A percentile compares a stretch with the other conserved stretches of the same genome.
Conservation (phyloP, 2,329 filamentous ascomycete species). For the Fusarium anthophilum region DNA sequence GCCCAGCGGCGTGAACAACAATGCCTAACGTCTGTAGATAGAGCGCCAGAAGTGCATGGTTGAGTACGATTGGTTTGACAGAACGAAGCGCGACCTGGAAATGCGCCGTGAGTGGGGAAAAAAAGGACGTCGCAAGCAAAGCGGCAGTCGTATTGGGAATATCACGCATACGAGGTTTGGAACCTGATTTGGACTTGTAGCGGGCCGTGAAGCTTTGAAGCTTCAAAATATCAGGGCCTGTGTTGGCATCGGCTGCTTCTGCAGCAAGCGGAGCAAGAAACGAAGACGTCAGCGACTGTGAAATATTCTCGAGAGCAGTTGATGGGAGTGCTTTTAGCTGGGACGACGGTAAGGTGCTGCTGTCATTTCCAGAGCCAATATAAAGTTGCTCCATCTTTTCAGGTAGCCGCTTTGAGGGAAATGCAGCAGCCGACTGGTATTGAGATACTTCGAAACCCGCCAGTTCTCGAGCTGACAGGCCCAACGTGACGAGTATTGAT, state of each 20-base stretch:
- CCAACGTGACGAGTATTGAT: conserved; percentile 82
- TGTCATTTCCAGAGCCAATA: conserved; percentile 47
- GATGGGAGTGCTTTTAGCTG: conserved; percentile 61
- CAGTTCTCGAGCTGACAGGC: conserved; percentile 83
- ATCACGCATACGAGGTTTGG: conserved; percentile 58
- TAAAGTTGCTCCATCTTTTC: conserved; percentile 79
- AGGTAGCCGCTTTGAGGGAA: conserved; percentile 85
- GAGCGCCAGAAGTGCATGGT: conserved; percentile 78
- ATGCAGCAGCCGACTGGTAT: conserved; percentile 62
- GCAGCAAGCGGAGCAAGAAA: conserved; percentile 87
- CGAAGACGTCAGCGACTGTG: conserved; percentile 71
- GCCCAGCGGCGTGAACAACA: conserved; percentile 83
- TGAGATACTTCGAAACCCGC: conserved; percentile 75
- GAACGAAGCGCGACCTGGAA: conserved; percentile 73
- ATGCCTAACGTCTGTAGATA: conserved; percentile 89
- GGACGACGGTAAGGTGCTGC: conserved; percentile 41
- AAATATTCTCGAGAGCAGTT: conserved; percentile 74
- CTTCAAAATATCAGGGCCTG: conserved; percentile 86
- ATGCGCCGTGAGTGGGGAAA: conserved; percentile 84
- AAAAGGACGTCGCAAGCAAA: conserved; percentile 79
- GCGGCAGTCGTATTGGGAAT: conserved; percentile 82
- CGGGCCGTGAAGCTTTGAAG: conserved; percentile 84
- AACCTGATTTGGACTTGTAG: conserved; percentile 48
- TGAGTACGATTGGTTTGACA: conserved; percentile 69
- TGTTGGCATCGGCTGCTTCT: conserved; percentile 79